Evolutionary conservation across 805 yeast genomes (phyloP), one percentile per base, ranked within the genome.

Genomic region (Saturnispora quitensis): DNA sequence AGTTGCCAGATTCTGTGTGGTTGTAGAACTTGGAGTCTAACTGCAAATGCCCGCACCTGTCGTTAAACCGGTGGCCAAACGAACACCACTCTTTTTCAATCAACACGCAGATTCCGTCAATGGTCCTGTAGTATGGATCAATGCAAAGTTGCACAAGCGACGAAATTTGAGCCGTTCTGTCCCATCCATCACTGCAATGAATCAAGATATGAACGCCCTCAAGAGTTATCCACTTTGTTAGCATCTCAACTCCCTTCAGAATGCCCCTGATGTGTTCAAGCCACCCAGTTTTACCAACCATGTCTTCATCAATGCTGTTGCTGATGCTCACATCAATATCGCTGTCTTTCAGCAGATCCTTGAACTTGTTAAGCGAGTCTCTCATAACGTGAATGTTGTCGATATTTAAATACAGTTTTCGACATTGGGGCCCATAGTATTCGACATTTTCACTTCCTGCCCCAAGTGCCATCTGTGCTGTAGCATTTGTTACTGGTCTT

Each of bases 131-230:
- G 63, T 79, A 88, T 0, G 98, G 97, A 65, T 93, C 98, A 8
- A 90, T 71, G 62, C 96, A 87, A 5, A 93, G 68, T 67, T 91
- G 91, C 24, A 90, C 79, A 55, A 93, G 69, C 2, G 96, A 84
- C 5, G 89, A 76, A 1, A 90, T 78, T 63, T 93, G 98, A 0
- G 97, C 81, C 0, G 99, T 93, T 53, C 99, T 73, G 64, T 93
- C 99, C 99, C 99, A 93, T 1, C 99, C 99, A 70, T 93, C 99
- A 0, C 97, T 89, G 65, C 99, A 93, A 69, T 93, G 99, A 6
- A 93, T 77, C 9, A 93, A 64, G 4, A 91, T 75, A 64, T 91
- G 95, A 18, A 93, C 85, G 55, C 82, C 80, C 65, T 89, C 88
- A 59, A 84, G 78, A 50, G 87, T 86, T 22, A 93, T 76, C n/a